Evolutionary conservation across 345 rosid species (phyloP), one percentile per base, ranked within the genome.

Genomic region (Mallotus nudiflorus): DNA sequence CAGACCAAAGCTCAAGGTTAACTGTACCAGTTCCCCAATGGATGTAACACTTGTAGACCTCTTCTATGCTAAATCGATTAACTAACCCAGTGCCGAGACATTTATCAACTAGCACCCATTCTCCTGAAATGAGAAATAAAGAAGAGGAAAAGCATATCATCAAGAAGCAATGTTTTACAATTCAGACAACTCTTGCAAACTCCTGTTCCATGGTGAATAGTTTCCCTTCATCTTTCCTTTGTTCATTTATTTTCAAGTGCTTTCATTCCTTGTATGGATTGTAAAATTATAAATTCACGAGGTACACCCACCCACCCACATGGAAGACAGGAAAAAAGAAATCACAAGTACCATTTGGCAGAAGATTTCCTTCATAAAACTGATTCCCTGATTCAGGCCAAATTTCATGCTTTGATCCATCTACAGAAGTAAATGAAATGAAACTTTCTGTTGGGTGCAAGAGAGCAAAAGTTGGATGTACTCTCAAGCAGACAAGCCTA

Each of bases 401-500:
- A 77, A 91, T 80, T 82, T 93, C 96, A 67, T 87, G 90, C 79
- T 87, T 89, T 60, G 88, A 76, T 33, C 97, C 98, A 77, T 86
- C 81, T 5, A 85, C 50, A 28, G 97, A 82, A 42, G 89, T 88
- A 74, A 91, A 93, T 9, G 85, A 75, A 78, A 93, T 63, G 62
- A 85, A 86, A 59, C 91, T 68, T 71, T 88, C 96, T 0, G 90
- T 80, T 22, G 97, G 94, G 77, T 93, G 89, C 83, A 84, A 29
- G 55, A 93, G 90, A 66, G 22, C 12, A 73, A 91, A 89, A n/a
- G 83, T 80, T 39, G 98, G 98, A 75, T 91, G 95, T 54, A 84
- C 81, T 82, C 97, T 88, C 81, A 93, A 81, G 81, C 94, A 91
- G 78, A 93, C 96, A 75, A 93, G 76, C 89, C 98, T 93, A 73